Percentiles rank a stretch among this genome's conserved stretches.
Conservation (phyloP, 768 basidiomycete species). For the Suillus tomentosus region DNA sequence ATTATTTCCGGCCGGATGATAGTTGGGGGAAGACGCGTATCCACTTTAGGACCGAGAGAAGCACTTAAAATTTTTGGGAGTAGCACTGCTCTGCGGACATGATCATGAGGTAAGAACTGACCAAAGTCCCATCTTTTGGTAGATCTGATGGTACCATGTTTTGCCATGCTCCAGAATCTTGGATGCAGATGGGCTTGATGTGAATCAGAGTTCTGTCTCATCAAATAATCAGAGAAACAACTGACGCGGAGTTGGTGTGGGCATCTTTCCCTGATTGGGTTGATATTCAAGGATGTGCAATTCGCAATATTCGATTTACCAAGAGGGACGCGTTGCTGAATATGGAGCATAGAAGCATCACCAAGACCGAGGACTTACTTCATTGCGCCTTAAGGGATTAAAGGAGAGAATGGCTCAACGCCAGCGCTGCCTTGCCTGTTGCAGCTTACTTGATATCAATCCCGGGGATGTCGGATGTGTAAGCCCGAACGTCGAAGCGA, state of each 20-base stretch:
- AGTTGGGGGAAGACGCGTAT: background rate
- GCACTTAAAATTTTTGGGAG: background rate
- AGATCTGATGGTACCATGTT: constrained; percentile 8
- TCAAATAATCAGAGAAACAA: background rate
- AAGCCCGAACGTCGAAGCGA: background rate
- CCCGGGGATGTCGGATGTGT: background rate
- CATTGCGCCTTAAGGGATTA: background rate
- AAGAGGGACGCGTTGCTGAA: background rate
- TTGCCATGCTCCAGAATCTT: background rate
- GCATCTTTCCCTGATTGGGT: constrained; percentile 3
- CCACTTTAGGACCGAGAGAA: constrained; percentile 4
- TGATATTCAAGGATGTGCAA: background rate
- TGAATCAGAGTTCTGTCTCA: constrained; percentile 6
- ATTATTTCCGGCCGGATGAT: background rate
- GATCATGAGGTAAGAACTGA: background rate
- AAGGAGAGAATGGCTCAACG: background rate
- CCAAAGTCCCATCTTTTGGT: background rate
- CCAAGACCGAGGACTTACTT: constrained; percentile 6
- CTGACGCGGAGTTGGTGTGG: constrained; percentile 6
- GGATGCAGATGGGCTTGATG: background rate
- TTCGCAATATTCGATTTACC: background rate
- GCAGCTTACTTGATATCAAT: background rate
- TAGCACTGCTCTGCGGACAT: background rate
- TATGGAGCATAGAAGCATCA: background rate
- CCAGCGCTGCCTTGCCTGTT: background rate